These are phyloP conservation scores for Tricholoma matsutake DNA, from an alignment of 768 basidiomycete species.

Conservation along the genomic window DNA sequence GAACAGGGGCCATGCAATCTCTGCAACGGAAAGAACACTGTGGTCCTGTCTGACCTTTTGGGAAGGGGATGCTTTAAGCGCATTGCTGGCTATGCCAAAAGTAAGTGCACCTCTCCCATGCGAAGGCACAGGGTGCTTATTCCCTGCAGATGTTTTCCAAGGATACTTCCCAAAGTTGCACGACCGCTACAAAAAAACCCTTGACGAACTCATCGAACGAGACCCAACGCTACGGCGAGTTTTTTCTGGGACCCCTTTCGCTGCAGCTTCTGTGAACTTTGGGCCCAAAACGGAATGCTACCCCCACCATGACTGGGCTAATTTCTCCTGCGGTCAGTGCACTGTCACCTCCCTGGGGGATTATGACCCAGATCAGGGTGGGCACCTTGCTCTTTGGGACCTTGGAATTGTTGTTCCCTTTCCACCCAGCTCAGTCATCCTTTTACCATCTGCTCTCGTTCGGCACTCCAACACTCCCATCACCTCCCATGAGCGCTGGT, in stretches of 20 bases:
- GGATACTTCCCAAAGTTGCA: neutral
- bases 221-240: neutral
- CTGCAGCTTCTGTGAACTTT: neutral
- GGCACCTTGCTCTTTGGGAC: no score
- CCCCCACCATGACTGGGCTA: neutral
- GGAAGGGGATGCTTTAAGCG: neutral
- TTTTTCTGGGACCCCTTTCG: neutral
- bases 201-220: neutral
- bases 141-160: neutral
- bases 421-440: no score
- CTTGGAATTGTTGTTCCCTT: no score
- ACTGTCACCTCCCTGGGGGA: no score
- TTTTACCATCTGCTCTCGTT: no score
- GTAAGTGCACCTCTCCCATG: no score
- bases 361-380: no score
- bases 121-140: no score
- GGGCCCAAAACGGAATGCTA: neutral
- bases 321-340: no score
- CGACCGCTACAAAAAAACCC: neutral
- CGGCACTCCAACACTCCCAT: no score
- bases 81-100: neutral
- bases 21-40: neutral
- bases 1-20: neutral
- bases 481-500: no score
- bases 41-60: neutral